A percentile compares a stretch with the other conserved stretches of the same genome.
Evolutionary conservation across 306 rosid genomes (phyloP).

Genomic region (Dalbergia cochinchinensis): DNA sequence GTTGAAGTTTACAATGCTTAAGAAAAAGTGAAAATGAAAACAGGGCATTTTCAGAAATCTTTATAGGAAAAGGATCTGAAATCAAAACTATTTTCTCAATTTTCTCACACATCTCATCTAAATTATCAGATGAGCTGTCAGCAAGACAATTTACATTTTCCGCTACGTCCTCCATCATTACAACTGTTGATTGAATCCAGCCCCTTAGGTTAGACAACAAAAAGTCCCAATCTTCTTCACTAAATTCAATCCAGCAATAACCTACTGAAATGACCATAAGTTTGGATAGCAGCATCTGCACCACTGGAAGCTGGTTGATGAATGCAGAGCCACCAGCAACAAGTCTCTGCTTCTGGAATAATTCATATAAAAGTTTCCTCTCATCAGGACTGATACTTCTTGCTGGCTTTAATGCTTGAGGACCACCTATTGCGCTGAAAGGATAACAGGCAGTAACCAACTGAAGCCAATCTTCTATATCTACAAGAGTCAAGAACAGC

Average conservation of each 20-base stretch:
- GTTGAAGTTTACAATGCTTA: slow-evolving; percentile 60
- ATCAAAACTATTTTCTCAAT: slow-evolving; percentile 63
- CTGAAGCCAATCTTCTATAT: slow-evolving; percentile 87
- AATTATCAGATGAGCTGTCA: slow-evolving; percentile 53
- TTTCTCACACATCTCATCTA: slow-evolving; percentile 47
- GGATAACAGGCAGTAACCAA: slow-evolving; percentile 90
- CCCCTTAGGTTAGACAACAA: slow-evolving; percentile 68
- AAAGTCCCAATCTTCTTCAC: slow-evolving; percentile 92
- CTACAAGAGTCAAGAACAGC: slow-evolving; percentile 57
- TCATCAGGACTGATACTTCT: slow-evolving; percentile 70
- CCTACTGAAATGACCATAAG: slow-evolving; percentile 84
- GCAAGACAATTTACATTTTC: slow-evolving; percentile 74
- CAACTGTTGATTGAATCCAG: slow-evolving; percentile 88
- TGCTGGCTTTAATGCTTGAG: slow-evolving; percentile 62
- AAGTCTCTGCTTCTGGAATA: slow-evolving; percentile 84
- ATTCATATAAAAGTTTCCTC: slow-evolving; percentile 68
- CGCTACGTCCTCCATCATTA: slow-evolving; percentile 84
- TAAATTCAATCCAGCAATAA: slow-evolving; percentile 86
- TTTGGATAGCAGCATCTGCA: slow-evolving; percentile 83
- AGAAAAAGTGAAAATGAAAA: slow-evolving; percentile 73
- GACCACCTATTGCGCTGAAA: slow-evolving; percentile 61
- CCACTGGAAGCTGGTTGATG: slow-evolving; percentile 69
- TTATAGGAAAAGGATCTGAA: slow-evolving; percentile 67
- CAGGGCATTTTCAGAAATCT: slow-evolving; percentile 86
- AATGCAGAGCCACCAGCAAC: slow-evolving; percentile 63